phyloP scores from a whole-genome alignment of 2,329 filamentous ascomycete species.

The Kalaharituber pfeilii region DNA sequence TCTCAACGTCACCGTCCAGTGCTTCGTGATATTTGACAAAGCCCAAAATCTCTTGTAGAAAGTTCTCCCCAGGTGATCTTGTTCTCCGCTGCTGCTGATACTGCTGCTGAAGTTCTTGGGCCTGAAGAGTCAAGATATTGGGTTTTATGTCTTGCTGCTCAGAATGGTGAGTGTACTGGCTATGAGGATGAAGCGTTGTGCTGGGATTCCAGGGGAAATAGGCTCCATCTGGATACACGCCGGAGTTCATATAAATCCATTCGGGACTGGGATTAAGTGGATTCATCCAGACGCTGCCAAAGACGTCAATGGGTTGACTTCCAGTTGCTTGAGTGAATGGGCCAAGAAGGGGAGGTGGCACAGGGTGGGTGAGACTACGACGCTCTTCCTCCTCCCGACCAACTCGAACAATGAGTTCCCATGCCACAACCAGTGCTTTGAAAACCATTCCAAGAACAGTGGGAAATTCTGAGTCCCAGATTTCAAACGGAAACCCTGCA shows the following conservation, averaged over 20 bases:
- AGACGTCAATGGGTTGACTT: not conserved
- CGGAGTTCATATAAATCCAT: not conserved
- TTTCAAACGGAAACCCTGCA: conserved; percentile 16
- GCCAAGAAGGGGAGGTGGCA: not conserved
- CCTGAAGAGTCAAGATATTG: not conserved
- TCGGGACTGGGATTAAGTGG: not conserved
- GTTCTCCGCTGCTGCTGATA: conserved; percentile 6
- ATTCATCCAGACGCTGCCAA: not conserved
- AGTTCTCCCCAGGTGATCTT: conserved; percentile 16
- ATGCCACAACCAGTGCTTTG: conserved; percentile 22
- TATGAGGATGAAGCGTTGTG: not conserved
- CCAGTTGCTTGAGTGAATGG: not conserved
- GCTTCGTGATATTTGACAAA: conserved; percentile 18
- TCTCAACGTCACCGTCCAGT: conserved; percentile 15
- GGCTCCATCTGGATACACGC: not conserved
- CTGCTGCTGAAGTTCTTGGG: conserved; percentile 2
- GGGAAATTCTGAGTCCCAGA: conserved; percentile 20
- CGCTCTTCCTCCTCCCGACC: conserved; percentile 5
- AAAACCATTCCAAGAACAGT: conserved; percentile 21
- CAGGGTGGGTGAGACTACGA: not conserved
- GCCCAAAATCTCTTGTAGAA: conserved; percentile 19
- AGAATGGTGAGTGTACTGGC: not conserved
- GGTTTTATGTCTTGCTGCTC: not conserved
- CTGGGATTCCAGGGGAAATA: conserved; percentile 1
- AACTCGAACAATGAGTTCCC: conserved; percentile 21